Conservation (phyloP, 345 rosid species). For the Salix arbutifolia region DNA sequence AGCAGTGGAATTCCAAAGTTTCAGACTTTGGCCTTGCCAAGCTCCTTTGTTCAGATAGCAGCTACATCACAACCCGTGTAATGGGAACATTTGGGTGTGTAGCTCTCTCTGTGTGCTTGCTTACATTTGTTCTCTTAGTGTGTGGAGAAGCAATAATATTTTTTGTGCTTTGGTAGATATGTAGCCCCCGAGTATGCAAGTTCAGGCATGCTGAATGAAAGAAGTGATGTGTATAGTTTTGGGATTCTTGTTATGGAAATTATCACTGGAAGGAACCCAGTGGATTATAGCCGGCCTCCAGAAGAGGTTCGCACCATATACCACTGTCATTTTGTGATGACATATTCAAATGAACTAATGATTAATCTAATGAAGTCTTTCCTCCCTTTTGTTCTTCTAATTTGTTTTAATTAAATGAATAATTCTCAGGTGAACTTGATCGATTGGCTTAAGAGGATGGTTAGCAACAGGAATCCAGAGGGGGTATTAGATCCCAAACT, state of each 20-base stretch:
- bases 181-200: conserved; percentile 98
- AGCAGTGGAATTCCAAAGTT: conserved; percentile 87
- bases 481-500: conserved; percentile 81
- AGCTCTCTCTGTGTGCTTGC: conserved; percentile 4
- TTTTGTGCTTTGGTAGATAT: conserved; percentile 44
- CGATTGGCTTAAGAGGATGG: conserved; percentile 91
- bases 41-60: conserved; percentile 64
- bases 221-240: conserved; percentile 71
- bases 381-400: conserved; percentile 1
- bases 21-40: conserved; percentile 97
- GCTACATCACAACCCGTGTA: conserved; percentile 85
- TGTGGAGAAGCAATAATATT: background rate
- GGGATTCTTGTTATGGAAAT: conserved; percentile 89
- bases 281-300: conserved; percentile 80
- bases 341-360: background rate
- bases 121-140: background rate
- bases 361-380: background rate
- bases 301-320: conserved; percentile 54
- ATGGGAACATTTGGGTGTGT: conserved; percentile 98
- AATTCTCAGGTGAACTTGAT: conserved; percentile 72
- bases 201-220: conserved; percentile 59
- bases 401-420: conserved; percentile 9
- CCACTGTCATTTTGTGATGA: conserved; percentile 1
- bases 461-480: conserved; percentile 65
- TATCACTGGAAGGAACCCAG: conserved; percentile 82